Evolutionary conservation across 2,329 filamentous ascomycete species (phyloP), one percentile per base, ranked within the genome.

Genomic region (Seiridium unicorne): DNA sequence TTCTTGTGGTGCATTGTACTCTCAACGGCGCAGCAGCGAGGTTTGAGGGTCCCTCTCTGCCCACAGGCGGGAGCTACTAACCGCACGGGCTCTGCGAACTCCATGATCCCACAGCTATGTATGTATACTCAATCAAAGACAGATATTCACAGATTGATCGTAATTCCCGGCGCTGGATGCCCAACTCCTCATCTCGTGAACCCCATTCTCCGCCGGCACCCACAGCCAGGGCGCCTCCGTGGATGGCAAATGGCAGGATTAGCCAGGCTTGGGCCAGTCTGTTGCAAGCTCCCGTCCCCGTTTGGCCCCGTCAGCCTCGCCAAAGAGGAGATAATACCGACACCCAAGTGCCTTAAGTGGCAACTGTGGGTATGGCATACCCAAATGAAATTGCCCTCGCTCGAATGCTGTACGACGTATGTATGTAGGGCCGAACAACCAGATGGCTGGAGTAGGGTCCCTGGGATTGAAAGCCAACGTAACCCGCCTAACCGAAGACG

Each of bases 281-380:
- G 47, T 49, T 49, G 47, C 26, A 49, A 49, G 47, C 47, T 49
- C 26, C 47, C 47, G 47, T 8, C 18, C 18, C 46, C 18, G 46
- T 48, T 40, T 13, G n/a, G 53, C 53, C 36, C 40, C 38, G 36
- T 55, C 53, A 55, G 49, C 53, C 53, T 55, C 53, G 53, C 53
- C 38, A 55, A 42, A 55, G 40, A 44, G 53, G 53, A 55, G 26
- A 44, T 44, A 38, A 36, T 40, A 44, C 36, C 38, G 53, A 53
- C 49, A 35, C 32, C 35, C 53, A 38, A 55, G 53, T 42, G 31
- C 44, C 36, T 55, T 31, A 32, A 55, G 53, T 55, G 53, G 53
- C 38, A 44, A 55, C 38, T 55, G 53, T 55, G 53, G 53, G 34
- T 35, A 32, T 38, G 49, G 49, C 49, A 53, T 53, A 53, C 38